Evolutionary conservation across 495 filamentous ascomycete species (phyloP), one percentile per base, ranked within the genome.

Genomic region (Penicillium nucicola): DNA sequence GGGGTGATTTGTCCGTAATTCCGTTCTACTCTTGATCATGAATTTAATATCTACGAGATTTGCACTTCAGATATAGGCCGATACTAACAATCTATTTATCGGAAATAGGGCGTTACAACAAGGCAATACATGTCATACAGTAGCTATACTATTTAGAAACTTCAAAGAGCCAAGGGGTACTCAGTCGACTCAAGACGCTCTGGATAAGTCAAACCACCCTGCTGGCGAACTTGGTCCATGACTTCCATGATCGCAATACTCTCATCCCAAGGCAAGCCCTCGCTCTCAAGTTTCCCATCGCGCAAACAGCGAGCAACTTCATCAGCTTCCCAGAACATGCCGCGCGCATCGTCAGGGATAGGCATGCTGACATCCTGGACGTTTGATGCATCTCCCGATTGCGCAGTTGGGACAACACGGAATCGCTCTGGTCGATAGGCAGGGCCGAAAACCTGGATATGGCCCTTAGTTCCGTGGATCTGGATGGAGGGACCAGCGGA

Each of bases 301-400:
- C 87, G 78, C 50, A 96, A 60, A 63, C 89, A 95, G 18, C 88
- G 76, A 41, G 86, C 91, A 52, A 82, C 87, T 74, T 92, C 91
- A 75, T 97, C 92, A 14, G 92, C 92, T 67, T 96, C 91, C 87
- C 86, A 97, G 72, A 88, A 92, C 89, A 95, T 95, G 18, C 90
- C 92, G 55, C 87, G 83, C n/a, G 87, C 90, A 58, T 77, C 76
- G 13, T 69, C 74, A 17, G 87, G 85, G 55, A 90, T 8, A 28
- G 25, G 25, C 25, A 28, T 28, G 7, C 7, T 6, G 7, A 28
- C 25, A 28, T 28, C 25, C 10, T 28, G 25, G 7, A 84, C 8
- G 78, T 74, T 58, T 77, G 84, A 51, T 85, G 72, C 11, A 85
- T 74, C 45, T 83, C 78, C 58, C 84, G 76, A 3, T 81, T 63